phyloP scores from a whole-genome alignment of 2,329 filamentous ascomycete genomes.

The Sporothrix brunneoviolacea region DNA sequence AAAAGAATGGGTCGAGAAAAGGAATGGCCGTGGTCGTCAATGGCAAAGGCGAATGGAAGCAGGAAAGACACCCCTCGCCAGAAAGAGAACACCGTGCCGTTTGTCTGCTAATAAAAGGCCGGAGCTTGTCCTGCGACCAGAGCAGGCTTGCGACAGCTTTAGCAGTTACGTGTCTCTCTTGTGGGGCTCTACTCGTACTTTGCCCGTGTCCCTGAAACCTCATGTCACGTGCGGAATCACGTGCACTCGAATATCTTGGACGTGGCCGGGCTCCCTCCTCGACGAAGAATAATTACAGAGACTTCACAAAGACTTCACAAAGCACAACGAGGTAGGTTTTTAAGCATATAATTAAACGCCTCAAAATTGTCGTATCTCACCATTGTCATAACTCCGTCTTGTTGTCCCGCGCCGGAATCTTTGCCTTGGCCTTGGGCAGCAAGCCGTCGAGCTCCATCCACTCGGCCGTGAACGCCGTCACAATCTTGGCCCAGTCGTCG shows the following conservation, averaged over 20 bases:
- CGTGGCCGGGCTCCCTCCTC: too few species aligned
- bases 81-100: conserved; percentile 15
- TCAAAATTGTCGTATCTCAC: too few species aligned
- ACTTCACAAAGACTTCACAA: too few species aligned
- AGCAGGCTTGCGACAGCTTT: conserved; percentile 12
- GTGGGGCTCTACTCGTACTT: conserved; percentile 6
- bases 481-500: conserved; percentile 80
- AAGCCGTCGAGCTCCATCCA: conserved; percentile 69
- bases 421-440: background rate
- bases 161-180: conserved; percentile 18
- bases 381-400: conserved; percentile 19
- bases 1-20: background rate
- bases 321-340: too few species aligned
- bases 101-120: too few species aligned
- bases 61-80: conserved; percentile 1
- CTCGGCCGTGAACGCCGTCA: conserved; percentile 79
- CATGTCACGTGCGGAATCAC: conserved; percentile 4
- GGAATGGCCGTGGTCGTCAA: background rate
- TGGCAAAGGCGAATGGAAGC: background rate
- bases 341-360: too few species aligned
- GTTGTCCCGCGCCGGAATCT: background rate
- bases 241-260: conserved; percentile 1
- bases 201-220: conserved; percentile 1
- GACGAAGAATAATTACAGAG: too few species aligned
- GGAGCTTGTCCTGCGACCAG: conserved; percentile 2